Evolutionary conservation across 768 basidiomycete genomes (phyloP), one percentile per base, ranked within the genome.

Genomic region (Termitomyces sp.): DNA sequence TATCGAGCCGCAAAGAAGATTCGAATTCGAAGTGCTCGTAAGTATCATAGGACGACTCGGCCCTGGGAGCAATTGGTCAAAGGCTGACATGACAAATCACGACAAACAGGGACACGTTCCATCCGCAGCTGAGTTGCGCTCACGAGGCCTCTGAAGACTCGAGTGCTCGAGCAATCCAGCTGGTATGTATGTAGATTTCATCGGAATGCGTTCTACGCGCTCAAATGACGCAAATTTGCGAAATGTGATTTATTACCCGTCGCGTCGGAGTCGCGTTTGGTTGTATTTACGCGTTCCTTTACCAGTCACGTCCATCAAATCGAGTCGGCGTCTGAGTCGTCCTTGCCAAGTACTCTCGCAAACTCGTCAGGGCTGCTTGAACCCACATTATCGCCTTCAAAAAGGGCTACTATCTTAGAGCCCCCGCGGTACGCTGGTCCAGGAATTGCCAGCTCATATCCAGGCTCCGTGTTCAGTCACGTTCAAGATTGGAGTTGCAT

Each of bases 211-310:
- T 4, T 28, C 28, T 28, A 48, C 46, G 46, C 46, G 18, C 32
- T 18, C 48, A 16, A 28, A 15, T 28, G 9, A 16, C 22, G 13
- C 22, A 48, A 48, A 48, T 2, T 48, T 49, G 22, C 15, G 13
- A 48, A 48, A 24, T 24, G 18, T n/a, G 2, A 35, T 36, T 1
- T 15, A 35, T 28, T 9, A 49, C 24, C 6, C 11, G 16, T 49
- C 49, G 51, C 51, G 45, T 40, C 38, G 22, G 33, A 16, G 12
- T 28, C 58, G 58, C 58, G 50, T 63, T 63, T 63, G 62, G 53
- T 51, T 39, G 11, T 59, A 36, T 63, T 63, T 60, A 64, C 61
- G 64, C 62, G 64, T 59, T 55, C 24, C 22, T 22, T 39, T 28
- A 2, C 28, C 13, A 38, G 53, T 18, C 20, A 38, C 40, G 24